Percentiles rank a stretch among this genome's conserved stretches.
Conservation (phyloP, 164 flowering plant species). For the Chimonanthus salicifolius region DNA sequence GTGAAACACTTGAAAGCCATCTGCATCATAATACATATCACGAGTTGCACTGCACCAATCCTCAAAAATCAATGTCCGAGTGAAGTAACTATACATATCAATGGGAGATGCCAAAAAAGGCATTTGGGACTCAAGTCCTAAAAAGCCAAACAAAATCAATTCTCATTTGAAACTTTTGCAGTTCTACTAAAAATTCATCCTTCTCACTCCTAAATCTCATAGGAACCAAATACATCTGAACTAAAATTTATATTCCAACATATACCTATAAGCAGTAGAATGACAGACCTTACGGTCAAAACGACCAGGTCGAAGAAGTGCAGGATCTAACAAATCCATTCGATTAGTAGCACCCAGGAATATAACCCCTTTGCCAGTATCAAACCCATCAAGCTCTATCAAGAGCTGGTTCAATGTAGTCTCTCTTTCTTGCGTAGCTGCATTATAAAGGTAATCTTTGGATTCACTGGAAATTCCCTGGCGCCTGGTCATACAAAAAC, state of each 20-base stretch:
- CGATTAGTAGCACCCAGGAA: slow-evolving; percentile 96
- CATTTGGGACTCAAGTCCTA: no score
- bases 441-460: slow-evolving; percentile 64
- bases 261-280: not conserved
- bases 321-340: slow-evolving; percentile 92
- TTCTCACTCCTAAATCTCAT: not conserved
- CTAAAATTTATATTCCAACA: no score
- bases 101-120: no score
- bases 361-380: slow-evolving; percentile 97
- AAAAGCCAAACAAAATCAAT: no score
- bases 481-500: slow-evolving; percentile 51
- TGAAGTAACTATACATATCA: no score
- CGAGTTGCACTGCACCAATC: no score
- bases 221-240: not conserved
- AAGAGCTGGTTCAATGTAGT: slow-evolving; percentile 93
- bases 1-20: no score
- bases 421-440: slow-evolving; percentile 96
- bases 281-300: slow-evolving; percentile 90
- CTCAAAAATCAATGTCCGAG: no score
- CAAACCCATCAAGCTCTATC: slow-evolving; percentile 98
- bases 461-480: slow-evolving; percentile 68
- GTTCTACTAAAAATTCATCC: no score
- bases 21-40: no score
- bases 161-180: no score
- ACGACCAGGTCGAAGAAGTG: slow-evolving; percentile 98